Conservation (phyloP, 305 asterid genomes). For the Solanum chacoense region DNA sequence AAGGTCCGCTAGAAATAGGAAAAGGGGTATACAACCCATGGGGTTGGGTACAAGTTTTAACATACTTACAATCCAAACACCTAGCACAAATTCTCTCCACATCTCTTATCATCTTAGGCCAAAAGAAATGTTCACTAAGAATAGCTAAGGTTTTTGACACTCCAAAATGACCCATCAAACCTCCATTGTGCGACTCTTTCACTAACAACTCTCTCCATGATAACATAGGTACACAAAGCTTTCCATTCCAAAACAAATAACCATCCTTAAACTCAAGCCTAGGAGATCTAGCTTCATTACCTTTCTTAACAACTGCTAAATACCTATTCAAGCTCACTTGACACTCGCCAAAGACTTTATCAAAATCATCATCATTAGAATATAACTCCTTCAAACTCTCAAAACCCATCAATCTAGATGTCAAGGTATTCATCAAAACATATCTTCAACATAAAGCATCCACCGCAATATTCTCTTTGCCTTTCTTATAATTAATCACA, state of each 20-base stretch:
- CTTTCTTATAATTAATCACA: background rate
- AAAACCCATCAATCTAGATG: background rate
- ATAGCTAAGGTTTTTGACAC: background rate
- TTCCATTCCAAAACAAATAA: background rate
- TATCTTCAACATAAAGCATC: background rate
- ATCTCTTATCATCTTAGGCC: background rate
- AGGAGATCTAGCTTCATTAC: background rate
- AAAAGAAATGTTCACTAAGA: background rate
- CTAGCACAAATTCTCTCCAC: background rate
- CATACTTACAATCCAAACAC: background rate
- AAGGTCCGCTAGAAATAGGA: background rate
- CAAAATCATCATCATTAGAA: background rate
- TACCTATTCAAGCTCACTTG: background rate
- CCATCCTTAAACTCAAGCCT: background rate
- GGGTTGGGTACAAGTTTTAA: background rate
- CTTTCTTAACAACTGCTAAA: too few species aligned
- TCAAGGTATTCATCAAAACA: background rate
- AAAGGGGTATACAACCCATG: background rate
- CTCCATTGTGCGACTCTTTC: background rate
- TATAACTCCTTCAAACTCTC: background rate
- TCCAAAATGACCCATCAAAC: background rate
- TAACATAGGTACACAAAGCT: background rate
- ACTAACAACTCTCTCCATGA: background rate
- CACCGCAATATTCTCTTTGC: background rate
- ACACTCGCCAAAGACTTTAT: background rate